phyloP scores from a whole-genome alignment of 1,284 basidiomycete genomes.

The Tylopilus sp. region DNA sequence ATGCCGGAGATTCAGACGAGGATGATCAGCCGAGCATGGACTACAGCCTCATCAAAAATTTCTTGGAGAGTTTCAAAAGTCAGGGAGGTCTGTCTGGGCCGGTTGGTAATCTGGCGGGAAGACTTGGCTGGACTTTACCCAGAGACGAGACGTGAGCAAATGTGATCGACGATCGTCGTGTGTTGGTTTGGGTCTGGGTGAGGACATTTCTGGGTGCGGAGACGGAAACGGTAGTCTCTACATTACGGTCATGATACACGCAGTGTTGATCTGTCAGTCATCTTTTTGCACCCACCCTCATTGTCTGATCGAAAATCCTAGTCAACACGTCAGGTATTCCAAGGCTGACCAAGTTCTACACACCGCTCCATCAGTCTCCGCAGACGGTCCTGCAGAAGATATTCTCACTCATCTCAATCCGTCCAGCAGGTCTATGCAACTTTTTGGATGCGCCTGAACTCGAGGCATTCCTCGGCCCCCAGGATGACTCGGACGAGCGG shows the following conservation, averaged over 20 bases:
- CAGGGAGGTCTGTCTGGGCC: slow-evolving; percentile 87
- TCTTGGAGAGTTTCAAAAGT: slow-evolving; percentile 90
- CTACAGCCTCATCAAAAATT: slow-evolving; percentile 91
- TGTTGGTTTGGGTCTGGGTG: background rate
- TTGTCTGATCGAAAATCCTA: slow-evolving; percentile 35
- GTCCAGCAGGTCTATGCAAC: slow-evolving; percentile 82
- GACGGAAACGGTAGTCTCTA: no score
- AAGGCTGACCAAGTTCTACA: slow-evolving; percentile 95
- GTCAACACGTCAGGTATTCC: slow-evolving; percentile 89
- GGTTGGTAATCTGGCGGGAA: slow-evolving; percentile 82
- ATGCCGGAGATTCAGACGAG: slow-evolving; percentile 50
- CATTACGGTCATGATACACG: slow-evolving; percentile 83
- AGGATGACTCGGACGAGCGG: slow-evolving; percentile 54
- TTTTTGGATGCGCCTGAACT: slow-evolving; percentile 91
- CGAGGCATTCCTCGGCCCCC: slow-evolving; percentile 67
- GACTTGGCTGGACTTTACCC: slow-evolving; percentile 73
- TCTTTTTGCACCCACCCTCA: slow-evolving; percentile 44
- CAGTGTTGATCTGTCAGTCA: slow-evolving; percentile 69
- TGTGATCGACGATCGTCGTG: background rate
- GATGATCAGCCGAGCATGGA: slow-evolving; percentile 60
- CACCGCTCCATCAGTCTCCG: slow-evolving; percentile 73
- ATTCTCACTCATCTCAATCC: slow-evolving; percentile 77
- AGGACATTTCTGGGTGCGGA: background rate
- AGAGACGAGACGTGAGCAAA: slow-evolving; percentile 50
- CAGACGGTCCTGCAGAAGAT: slow-evolving; percentile 80